Conservation (phyloP, 164 flowering plant genomes). For the Warburgia ugandensis region DNA sequence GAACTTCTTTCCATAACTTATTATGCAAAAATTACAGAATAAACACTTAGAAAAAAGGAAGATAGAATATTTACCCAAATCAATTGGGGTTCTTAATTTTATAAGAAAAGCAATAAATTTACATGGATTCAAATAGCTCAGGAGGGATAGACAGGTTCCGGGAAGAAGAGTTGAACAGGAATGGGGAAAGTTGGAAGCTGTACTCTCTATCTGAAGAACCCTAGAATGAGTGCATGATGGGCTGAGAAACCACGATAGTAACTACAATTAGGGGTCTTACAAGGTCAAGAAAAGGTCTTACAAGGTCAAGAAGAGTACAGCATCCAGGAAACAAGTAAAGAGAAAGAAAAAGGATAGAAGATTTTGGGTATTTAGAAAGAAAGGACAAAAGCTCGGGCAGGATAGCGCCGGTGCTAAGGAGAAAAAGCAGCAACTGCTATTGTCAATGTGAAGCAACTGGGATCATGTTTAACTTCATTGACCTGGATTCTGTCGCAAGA, state of each 20-base stretch:
- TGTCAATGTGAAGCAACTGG: too few relatives aligned
- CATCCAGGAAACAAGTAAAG: constrained; percentile 1
- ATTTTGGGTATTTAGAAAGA: not conserved
- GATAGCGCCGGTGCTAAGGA: too few relatives aligned
- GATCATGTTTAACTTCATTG: too few relatives aligned
- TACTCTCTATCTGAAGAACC: constrained; percentile 7
- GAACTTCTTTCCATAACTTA: not conserved
- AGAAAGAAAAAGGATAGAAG: not conserved
- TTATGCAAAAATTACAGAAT: not conserved
- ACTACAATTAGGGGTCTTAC: constrained; percentile 51
- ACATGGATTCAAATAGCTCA: constrained; percentile 41
- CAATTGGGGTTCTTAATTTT: too few relatives aligned
- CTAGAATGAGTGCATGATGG: constrained; percentile 1
- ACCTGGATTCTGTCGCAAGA: too few relatives aligned
- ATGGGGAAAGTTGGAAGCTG: constrained; percentile 5
- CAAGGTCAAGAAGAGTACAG: constrained; percentile 73
- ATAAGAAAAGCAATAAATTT: not conserved
- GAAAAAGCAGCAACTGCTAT: too few relatives aligned
- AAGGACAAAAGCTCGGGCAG: constrained; percentile 61
- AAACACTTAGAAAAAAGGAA: not conserved
- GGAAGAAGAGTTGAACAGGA: constrained; percentile 38
- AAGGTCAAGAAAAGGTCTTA: constrained; percentile 97
- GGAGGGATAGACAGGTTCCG: constrained; percentile 84
- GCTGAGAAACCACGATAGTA: not conserved
- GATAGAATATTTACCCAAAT: not conserved